These are phyloP conservation scores for Linnemannia elongata DNA, from an alignment of 192 early-diverging fungal species.

Conservation along the genomic window DNA sequence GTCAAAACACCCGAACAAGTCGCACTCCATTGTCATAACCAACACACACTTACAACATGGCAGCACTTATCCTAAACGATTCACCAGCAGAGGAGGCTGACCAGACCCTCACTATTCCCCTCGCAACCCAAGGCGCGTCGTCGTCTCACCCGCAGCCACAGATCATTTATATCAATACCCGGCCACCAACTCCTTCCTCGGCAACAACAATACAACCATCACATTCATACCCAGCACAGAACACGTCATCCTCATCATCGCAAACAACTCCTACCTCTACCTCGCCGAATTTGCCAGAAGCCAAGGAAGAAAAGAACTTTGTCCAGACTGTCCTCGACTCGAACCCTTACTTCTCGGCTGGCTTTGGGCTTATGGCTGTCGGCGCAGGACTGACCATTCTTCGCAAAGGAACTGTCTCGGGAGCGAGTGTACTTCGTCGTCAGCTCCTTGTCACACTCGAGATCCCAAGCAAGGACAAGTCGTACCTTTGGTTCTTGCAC, in stretches of 20 bases:
- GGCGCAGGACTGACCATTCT: slow-evolving; percentile 86
- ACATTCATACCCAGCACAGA: background rate
- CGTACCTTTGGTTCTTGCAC: slow-evolving; percentile 93
- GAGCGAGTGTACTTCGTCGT: slow-evolving; percentile 78
- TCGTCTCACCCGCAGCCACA: slow-evolving; percentile 30
- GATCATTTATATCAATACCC: slow-evolving; percentile 37
- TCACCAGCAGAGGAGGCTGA: background rate
- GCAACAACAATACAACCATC: background rate
- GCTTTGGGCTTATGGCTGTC: slow-evolving; percentile 92
- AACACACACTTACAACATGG: background rate
- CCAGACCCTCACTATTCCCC: slow-evolving; percentile 14
- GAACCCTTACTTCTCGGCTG: slow-evolving; percentile 96
- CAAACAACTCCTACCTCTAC: background rate
- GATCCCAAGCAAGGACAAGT: slow-evolving; percentile 94
- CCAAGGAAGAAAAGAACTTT: slow-evolving; percentile 24
- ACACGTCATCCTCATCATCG: background rate
- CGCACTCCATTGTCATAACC: too few relatives aligned
- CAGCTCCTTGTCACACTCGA: slow-evolving; percentile 92
- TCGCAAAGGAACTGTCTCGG: slow-evolving; percentile 76
- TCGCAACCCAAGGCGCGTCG: background rate
- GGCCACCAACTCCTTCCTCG: background rate
- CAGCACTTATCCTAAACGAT: background rate
- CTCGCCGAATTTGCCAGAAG: background rate
- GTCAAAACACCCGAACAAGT: too few relatives aligned
- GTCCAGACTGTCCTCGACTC: slow-evolving; percentile 48